phyloP scores from a whole-genome alignment of 1,284 basidiomycete species.

The Mycena citricolor region DNA sequence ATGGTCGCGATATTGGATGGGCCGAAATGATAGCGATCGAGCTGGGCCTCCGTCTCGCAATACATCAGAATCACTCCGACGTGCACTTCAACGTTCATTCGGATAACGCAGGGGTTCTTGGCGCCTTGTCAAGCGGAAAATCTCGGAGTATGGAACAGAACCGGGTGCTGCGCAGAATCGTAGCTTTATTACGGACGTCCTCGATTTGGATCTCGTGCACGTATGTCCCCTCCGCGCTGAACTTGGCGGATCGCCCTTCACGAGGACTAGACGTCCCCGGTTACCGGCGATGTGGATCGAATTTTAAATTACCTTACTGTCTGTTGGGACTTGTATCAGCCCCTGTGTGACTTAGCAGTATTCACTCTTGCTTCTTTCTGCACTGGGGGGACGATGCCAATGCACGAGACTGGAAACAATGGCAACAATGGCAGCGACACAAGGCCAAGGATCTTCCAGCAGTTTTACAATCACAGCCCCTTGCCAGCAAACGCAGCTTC shows the following conservation, averaged over 20 bases:
- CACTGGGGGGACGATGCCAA: no score
- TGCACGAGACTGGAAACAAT: no score
- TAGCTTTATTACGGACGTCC: conserved; percentile 17
- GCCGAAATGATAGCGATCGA: conserved; percentile 36
- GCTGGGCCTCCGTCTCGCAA: conserved; percentile 21
- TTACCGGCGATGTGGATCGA: no score
- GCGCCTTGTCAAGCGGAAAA: conserved; percentile 19
- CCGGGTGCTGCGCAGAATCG: conserved; percentile 23
- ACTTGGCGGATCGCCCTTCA: conserved; percentile 24
- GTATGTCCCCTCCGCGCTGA: conserved; percentile 23
- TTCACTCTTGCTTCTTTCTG: no score
- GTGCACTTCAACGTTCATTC: conserved; percentile 22
- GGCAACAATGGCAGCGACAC: no score
- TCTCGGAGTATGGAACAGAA: conserved; percentile 28
- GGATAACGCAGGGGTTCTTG: conserved; percentile 30
- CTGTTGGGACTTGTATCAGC: no score
- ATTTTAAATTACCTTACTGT: neutral
- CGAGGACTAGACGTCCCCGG: no score
- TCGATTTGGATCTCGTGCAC: conserved; percentile 22
- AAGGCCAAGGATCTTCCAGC: no score
- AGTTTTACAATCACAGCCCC: no score
- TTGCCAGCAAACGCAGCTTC: no score
- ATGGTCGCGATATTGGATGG: conserved; percentile 35
- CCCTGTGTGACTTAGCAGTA: no score
- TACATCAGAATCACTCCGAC: conserved; percentile 3